A percentile compares a stretch with the other conserved stretches of the same genome.
Evolutionary conservation across 768 basidiomycete genomes (phyloP).

Genomic region (Russula brevipes): DNA sequence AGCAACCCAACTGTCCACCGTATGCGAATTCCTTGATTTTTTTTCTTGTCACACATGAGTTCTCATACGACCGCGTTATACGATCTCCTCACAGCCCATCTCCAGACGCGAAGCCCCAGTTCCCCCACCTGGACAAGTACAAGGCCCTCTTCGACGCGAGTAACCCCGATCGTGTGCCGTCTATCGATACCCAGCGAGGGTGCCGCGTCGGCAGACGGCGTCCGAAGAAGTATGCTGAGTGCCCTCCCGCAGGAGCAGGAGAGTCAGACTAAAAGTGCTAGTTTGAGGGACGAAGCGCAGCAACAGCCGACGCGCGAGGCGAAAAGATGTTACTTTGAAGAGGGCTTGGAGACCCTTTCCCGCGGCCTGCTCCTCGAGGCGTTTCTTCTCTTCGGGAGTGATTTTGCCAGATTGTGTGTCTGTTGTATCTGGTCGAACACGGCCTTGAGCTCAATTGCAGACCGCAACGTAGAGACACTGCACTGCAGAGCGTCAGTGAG

Average conservation of each 20-base stretch:
- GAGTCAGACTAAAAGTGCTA: background rate
- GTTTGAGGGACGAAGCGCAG: constrained; percentile 12
- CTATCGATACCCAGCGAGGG: constrained; percentile 7
- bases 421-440: constrained; percentile 92
- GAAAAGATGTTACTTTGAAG: constrained; percentile 63
- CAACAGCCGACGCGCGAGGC: background rate
- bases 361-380: constrained; percentile 86
- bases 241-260: constrained; percentile 19
- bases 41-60: too few relatives aligned
- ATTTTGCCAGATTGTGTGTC: constrained; percentile 78
- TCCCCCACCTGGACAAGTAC: constrained; percentile 23
- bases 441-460: constrained; percentile 82
- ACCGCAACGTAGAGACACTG: constrained; percentile 69
- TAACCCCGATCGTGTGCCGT: constrained; percentile 19
- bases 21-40: background rate
- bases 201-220: background rate
- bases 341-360: constrained; percentile 88
- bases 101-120: constrained; percentile 13
- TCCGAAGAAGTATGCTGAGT: background rate
- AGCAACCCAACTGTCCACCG: constrained; percentile 15
- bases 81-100: constrained; percentile 3
- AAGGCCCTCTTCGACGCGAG: constrained; percentile 24
- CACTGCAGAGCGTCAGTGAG: constrained; percentile 34
- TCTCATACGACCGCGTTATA: background rate
- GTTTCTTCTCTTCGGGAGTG: constrained; percentile 69